Percentiles rank a stretch among this genome's conserved stretches.
Conservation (phyloP, 805 yeast species). For the Kuraishia hungarica region DNA sequence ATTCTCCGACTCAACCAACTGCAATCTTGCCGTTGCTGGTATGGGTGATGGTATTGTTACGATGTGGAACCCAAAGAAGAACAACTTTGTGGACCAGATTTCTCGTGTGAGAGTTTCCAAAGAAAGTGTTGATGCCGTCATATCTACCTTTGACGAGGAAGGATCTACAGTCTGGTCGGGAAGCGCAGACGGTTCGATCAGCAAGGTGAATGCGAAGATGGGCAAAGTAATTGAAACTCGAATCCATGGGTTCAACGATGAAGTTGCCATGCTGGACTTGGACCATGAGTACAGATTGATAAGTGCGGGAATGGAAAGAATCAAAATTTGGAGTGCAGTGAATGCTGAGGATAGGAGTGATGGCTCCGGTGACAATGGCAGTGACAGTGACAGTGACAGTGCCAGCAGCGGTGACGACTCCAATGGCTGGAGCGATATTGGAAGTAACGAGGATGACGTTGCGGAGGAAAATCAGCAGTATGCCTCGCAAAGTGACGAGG, state of each 20-base stretch:
- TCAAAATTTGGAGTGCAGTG: conserved; percentile 49
- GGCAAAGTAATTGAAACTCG: conserved; percentile 62
- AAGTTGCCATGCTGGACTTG: conserved; percentile 66
- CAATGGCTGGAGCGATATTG: conserved; percentile 7
- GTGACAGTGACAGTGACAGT: conserved; percentile 8
- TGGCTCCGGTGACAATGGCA: conserved; percentile 8
- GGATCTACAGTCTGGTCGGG: conserved; percentile 68
- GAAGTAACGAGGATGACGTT: conserved; percentile 6
- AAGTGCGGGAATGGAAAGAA: conserved; percentile 74
- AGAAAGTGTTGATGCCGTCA: conserved; percentile 64
- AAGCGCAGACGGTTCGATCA: conserved; percentile 65
- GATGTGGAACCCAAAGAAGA: conserved; percentile 70
- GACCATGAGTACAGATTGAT: conserved; percentile 76
- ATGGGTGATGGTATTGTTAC: conserved; percentile 90
- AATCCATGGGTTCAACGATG: conserved; percentile 63
- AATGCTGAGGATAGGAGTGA: conserved; percentile 4
- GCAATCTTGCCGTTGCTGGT: conserved; percentile 65
- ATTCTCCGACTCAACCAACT: conserved; percentile 49
- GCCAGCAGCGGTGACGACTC: conserved; percentile 10
- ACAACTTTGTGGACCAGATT: conserved; percentile 68
- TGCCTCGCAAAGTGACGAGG: conserved; percentile 7
- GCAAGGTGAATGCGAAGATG: conserved; percentile 53
- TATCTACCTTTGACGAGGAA: conserved; percentile 46
- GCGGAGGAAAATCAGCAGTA: too few species aligned
- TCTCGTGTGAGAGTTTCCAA: conserved; percentile 62